Base-by-base conservation (phyloP, 2,329 filamentous ascomycete genomes). In the Rosellinia necatrix region DNA sequence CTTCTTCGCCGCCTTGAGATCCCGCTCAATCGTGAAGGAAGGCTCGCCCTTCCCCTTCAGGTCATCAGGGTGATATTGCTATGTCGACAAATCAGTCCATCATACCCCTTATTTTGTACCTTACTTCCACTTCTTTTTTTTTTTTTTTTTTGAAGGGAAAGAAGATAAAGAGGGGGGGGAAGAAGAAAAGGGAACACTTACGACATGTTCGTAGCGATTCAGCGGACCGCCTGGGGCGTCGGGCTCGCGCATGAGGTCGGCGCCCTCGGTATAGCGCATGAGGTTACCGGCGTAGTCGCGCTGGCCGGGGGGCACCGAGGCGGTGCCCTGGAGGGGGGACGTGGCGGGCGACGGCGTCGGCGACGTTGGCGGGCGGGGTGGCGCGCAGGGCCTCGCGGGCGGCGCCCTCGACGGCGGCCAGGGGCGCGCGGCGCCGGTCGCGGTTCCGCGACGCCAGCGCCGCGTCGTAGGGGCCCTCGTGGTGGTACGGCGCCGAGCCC, bases 381-480 rank as follows among this genome's bases (percentile, higher is more conserved):
- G 93, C 93, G 59, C 80, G 84, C 46, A 97, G 72, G 0, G 92
- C 90, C 70, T 91, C 89, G 50, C 80, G 78, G 72, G 94, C 96
- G 37, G 85, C 86, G 3, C 83, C 79, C 53, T 79, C 78, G 4
- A 96, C 82, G 2, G 92, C 93, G 24, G 89, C 91, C 6, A 97
- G 75, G 0, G 93, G 92, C 3, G 90, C 87, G 56, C 77, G 78
- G 61, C 73, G 73, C 64, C 77, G 79, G 65, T 85, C 79, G 3
- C 75, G 78, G 74, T 97, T 97, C 43, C 90, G 83, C 10, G 89
- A 84, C 1, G 88, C 78, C 49, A 91, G 79, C 2, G 90, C 88
- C 8, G 92, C 91, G 70, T 97, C 93, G 65, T 90, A 97, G 0
- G 93, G 93, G 0, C 93, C 92, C 61, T 88, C 90, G 67, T 97